Percentiles rank a stretch among this genome's conserved stretches.
Conservation (phyloP, 257 asterid genomes). For the Solanum sitiens region DNA sequence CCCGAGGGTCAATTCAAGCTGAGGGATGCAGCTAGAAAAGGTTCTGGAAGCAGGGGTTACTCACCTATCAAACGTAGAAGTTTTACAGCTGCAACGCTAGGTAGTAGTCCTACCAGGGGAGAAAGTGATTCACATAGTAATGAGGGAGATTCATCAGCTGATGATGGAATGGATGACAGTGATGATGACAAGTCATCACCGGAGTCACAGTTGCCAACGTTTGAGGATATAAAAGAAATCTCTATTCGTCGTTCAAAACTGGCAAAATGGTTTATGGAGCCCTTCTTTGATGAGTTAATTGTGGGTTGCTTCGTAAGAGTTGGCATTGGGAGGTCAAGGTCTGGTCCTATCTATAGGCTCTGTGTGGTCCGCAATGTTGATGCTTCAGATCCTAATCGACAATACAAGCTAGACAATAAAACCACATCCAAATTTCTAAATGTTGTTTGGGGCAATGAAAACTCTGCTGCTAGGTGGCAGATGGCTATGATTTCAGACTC, state of each 20-base stretch:
- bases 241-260: slow-evolving; percentile 85
- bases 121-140: slow-evolving; percentile 73
- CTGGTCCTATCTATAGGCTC: slow-evolving; percentile 83
- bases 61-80: slow-evolving; percentile 85
- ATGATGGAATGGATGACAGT: slow-evolving; percentile 82
- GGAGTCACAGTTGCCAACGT: slow-evolving; percentile 64
- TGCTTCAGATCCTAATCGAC: slow-evolving; percentile 65
- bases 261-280: slow-evolving; percentile 97
- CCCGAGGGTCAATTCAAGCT: slow-evolving; percentile 25
- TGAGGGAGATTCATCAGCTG: slow-evolving; percentile 70
- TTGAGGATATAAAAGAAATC: slow-evolving; percentile 77
- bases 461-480: slow-evolving; percentile 96
- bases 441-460: slow-evolving; percentile 91
- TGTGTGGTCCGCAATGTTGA: slow-evolving; percentile 82
- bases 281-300: slow-evolving; percentile 86
- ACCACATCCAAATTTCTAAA: slow-evolving; percentile 76
- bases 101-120: slow-evolving; percentile 71
- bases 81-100: slow-evolving; percentile 44
- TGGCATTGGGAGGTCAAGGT: slow-evolving; percentile 77
- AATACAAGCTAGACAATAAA: slow-evolving; percentile 84
- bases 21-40: slow-evolving; percentile 61
- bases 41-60: slow-evolving; percentile 52
- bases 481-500: slow-evolving; percentile 96
- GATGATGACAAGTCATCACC: slow-evolving; percentile 70
- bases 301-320: slow-evolving; percentile 96